Conservation (phyloP, 345 rosid genomes). For the Jatropha curcas region DNA sequence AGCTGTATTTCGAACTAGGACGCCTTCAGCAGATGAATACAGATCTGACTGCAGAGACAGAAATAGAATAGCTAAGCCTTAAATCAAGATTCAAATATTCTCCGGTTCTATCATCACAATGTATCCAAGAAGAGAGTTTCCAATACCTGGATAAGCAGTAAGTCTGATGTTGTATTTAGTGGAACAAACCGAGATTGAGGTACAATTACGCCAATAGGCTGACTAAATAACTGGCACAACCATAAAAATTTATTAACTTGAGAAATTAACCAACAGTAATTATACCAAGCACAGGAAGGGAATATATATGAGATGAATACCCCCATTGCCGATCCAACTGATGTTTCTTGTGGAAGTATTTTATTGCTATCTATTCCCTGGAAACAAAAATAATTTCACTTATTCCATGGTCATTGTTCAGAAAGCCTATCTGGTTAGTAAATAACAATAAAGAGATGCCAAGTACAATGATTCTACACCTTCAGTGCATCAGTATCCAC, state of each 20-base stretch:
- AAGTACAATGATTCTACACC: constrained; percentile 25
- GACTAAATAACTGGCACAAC: constrained; percentile 47
- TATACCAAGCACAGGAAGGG: constrained; percentile 2
- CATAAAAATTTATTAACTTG: background rate
- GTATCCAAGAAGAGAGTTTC: background rate
- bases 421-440: background rate
- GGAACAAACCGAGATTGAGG: constrained; percentile 47
- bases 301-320: constrained; percentile 26
- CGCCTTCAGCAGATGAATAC: constrained; percentile 39
- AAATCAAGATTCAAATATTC: constrained; percentile 3
- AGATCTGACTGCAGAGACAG: constrained; percentile 59
- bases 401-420: constrained; percentile 5
- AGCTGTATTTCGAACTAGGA: constrained; percentile 36
- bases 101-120: constrained; percentile 6
- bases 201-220: constrained; percentile 40
- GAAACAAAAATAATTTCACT: background rate
- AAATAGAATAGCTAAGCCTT: constrained; percentile 1
- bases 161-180: constrained; percentile 51
- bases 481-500: constrained; percentile 39
- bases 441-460: background rate
- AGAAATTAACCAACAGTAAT: constrained; percentile 1
- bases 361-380: constrained; percentile 28
- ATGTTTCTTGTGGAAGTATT: constrained; percentile 28
- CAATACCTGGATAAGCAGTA: constrained; percentile 55
- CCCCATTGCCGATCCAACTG: constrained; percentile 37